Base-by-base conservation (phyloP, 192 early-diverging fungal species). In the Coemansia furcata region DNA sequence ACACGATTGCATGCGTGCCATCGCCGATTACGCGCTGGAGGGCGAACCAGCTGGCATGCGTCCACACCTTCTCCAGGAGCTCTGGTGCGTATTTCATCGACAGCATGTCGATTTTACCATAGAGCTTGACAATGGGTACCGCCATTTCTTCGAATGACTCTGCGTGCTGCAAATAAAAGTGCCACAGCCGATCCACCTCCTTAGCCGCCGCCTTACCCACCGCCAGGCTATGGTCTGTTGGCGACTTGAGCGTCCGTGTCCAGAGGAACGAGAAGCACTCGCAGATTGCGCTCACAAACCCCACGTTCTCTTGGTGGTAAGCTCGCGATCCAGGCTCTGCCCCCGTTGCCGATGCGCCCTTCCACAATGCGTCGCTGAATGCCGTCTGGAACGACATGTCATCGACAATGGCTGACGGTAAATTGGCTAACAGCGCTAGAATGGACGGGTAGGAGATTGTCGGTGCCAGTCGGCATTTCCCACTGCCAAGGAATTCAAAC, bases 381-480 rank as follows among this genome's bases (percentile, higher is more conserved):
- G 36, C 39, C 26, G 58, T 46, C 39, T 68, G 72, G 42, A 83
- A 83, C 47, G 58, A 61, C 38, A 76, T 65, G 8, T 54, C 58
- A 43, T 83, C 72, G 15, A 78, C 38, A 2, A 74, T 38, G 0
- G 29, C 26, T n/a, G 71, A 60, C 1, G 92, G 91, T 11, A 93
- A 55, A 65, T 85, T 76, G 7, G 86, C 85, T 40, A 96, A 68
- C 8, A 96, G 73, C 1, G 91, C 87, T 58, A 95, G 72, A 42
- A 98, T 75, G 42, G 91, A 89, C 7, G 93, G 91, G 65, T 90
- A 96, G 1, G 91, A 84, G 15, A 89, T 71, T 1, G 69, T 80
- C 1, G 84, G 84, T 3, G 90, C 86, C 23, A 93, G 89, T 63
- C 88, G 85, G 46, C 86, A 81, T 21, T 36, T 54, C 3, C 50